Evolutionary conservation across 2,329 filamentous ascomycete genomes (phyloP), one percentile per base, ranked within the genome.

Genomic region (Setomelanomma holmii): DNA sequence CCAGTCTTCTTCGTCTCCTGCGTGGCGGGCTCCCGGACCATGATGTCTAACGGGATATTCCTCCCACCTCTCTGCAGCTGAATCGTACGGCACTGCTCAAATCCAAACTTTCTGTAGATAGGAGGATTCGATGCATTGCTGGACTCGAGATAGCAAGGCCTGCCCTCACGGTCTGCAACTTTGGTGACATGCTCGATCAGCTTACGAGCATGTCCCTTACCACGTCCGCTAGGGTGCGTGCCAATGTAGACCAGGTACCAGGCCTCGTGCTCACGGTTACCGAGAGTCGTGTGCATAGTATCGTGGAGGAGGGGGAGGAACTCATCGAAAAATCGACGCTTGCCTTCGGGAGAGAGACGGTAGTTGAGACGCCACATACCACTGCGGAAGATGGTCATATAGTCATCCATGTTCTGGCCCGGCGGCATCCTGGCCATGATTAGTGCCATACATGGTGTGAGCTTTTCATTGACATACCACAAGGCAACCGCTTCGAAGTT

Each of bases 241-340:
- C 90, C 91, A 55, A 96, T 80, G 74, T 93, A 95, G 41, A 92
- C 89, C 48, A 96, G 85, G 73, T 95, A 95, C 82, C 90, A 95
- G 68, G 84, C 86, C 55, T 89, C 80, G 61, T 80, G 73, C 69
- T 91, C 87, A 44, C 86, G 82, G 34, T 83, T 79, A 19, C 88
- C 87, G 73, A 95, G 83, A 55, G 89, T 81, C 55, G 84, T 80
- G 55, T 81, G 78, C 79, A 93, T 93, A 67, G 88, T 88, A 62
- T 86, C 78, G 75, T 90, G 85, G 58, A 95, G 82, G 40, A 91
- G 80, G 14, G 90, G 89, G 41, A 92, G 75, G 75, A 93, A 86
- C 75, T 95, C 90, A 57, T 80, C 76, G 76, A 90, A 92, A 82
- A 91, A 92, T 58, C 91, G 88, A 61, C 79, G 81, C 61, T 83